Evolutionary conservation across 148 eudicot genomes (phyloP), one percentile per base, ranked within the genome.

Genomic region (Diospyros kaki): DNA sequence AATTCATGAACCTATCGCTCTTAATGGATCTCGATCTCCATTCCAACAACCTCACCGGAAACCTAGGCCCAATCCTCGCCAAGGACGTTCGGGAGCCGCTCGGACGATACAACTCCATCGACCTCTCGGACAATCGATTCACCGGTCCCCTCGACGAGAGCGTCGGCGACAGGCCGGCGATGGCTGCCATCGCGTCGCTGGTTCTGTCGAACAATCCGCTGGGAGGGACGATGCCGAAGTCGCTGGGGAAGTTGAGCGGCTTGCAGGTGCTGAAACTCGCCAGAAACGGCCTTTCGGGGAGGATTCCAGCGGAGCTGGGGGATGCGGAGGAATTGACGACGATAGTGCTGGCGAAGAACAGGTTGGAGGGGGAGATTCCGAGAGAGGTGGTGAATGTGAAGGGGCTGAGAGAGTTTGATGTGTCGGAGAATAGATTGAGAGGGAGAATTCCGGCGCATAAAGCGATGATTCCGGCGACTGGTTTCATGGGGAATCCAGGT

Each of bases 361-460:
- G 73, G 0, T 66, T 93, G 63, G 83, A 65, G 5, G 94, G 98
- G 28, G 65, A 58, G 1, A 89, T 93, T 58, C 97, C 98, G 4
- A 55, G 13, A 42, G 67, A 80, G 28, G 80, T 94, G 9, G 51
- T 94, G 85, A 86, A 84, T 71, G 73, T 90, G 70, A 63, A 64
- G 14, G 66, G 58, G 40, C 67, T 91, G 63, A 14, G 44, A 66
- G 77, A 56, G 18, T 88, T 91, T 48, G 88, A 94, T 77, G 95
- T 91, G 65, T 91, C 98, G 1, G 55, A n/a, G 10, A 94, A 94
- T 77, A 53, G 60, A 40, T 69, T 93, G 55, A 94, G 81, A 17
- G 97, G 97, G 48, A 73, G 17, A 45, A 92, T 92, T 58, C 98
- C 97, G 28, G 4, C 80, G 0, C 98, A 94, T 65, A 89, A 81